Percentiles rank a stretch among this genome's conserved stretches.
phyloP scores from a whole-genome alignment of 1,139 yeast genomes.

The Ogataea hybrid region DNA sequence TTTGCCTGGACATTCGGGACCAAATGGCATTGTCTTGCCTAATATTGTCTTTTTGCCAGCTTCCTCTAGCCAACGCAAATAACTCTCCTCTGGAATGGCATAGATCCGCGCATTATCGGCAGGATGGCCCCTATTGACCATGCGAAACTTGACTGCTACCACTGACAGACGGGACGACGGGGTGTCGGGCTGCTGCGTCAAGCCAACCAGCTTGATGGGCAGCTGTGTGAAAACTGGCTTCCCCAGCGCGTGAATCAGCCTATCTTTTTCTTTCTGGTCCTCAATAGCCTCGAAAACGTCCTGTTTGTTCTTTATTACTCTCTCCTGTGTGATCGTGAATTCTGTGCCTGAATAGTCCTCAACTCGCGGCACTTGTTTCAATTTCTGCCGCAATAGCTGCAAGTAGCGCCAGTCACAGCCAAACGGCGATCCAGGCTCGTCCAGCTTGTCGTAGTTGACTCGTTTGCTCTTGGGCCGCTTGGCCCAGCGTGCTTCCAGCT shows the following conservation, averaged over 20 bases:
- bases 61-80: slow-evolving; percentile 29
- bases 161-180: slow-evolving; percentile 38
- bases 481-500: slow-evolving; percentile 45
- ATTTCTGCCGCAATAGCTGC: slow-evolving; percentile 39
- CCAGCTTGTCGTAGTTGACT: slow-evolving; percentile 46
- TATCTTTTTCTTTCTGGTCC: slow-evolving; percentile 25
- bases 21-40: slow-evolving; percentile 10
- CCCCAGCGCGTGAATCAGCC: slow-evolving; percentile 13
- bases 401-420: slow-evolving; percentile 75
- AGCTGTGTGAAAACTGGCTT: slow-evolving; percentile 20
- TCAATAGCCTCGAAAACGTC: slow-evolving; percentile 42
- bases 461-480: slow-evolving; percentile 62
- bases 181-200: slow-evolving; percentile 11
- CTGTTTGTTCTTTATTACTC: slow-evolving; percentile 38
- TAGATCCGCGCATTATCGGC: slow-evolving; percentile 72
- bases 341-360: slow-evolving; percentile 8
- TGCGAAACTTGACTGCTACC: slow-evolving; percentile 37
- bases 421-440: slow-evolving; percentile 66
- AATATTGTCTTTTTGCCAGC: slow-evolving; percentile 16
- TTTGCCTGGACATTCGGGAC: slow-evolving; percentile 32
- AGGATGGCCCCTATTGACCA: slow-evolving; percentile 55
- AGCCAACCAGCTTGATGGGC: slow-evolving; percentile 34
- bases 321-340: slow-evolving; percentile 34
- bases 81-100: slow-evolving; percentile 38
- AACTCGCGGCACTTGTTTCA: slow-evolving; percentile 14